phyloP scores from a whole-genome alignment of 208 protist species.

The Leishmania tropica region DNA sequence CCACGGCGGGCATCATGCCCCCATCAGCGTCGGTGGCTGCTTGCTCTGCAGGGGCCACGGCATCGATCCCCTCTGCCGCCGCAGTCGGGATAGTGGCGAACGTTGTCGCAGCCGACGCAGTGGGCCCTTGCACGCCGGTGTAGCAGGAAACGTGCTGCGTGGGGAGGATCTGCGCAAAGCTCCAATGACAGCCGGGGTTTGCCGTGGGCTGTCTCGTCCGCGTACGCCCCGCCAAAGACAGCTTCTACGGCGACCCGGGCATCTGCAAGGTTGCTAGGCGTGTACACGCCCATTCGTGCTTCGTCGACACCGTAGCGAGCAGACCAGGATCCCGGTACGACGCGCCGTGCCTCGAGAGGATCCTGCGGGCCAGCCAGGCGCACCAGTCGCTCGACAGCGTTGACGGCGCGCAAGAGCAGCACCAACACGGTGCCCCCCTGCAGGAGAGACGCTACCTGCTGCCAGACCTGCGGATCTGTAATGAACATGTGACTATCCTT shows the following conservation, averaged over 20 bases:
- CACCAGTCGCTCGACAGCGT: conserved; percentile 65
- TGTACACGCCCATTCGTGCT: conserved; percentile 70
- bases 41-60: not conserved
- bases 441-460: conserved; percentile 52
- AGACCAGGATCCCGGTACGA: conserved; percentile 51
- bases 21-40: not conserved
- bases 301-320: conserved; percentile 61
- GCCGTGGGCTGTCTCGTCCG: not conserved
- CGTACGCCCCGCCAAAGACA: conserved; percentile 61
- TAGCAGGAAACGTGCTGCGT: conserved; percentile 20
- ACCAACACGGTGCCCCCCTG: conserved; percentile 66
- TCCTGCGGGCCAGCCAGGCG: conserved; percentile 73
- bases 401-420: conserved; percentile 50
- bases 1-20: not conserved
- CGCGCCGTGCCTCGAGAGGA: conserved; percentile 49
- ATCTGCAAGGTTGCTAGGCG: conserved; percentile 51
- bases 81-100: not conserved
- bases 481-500: conserved; percentile 5
- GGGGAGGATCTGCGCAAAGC: conserved; percentile 17
- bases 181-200: not conserved
- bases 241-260: conserved; percentile 42
- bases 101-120: not conserved
- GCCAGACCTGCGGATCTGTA: conserved; percentile 9
- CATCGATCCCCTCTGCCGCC: not conserved
- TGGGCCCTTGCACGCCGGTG: conserved; percentile 5